phyloP scores from a whole-genome alignment of 768 basidiomycete genomes.

The Baorangia bicolor region DNA sequence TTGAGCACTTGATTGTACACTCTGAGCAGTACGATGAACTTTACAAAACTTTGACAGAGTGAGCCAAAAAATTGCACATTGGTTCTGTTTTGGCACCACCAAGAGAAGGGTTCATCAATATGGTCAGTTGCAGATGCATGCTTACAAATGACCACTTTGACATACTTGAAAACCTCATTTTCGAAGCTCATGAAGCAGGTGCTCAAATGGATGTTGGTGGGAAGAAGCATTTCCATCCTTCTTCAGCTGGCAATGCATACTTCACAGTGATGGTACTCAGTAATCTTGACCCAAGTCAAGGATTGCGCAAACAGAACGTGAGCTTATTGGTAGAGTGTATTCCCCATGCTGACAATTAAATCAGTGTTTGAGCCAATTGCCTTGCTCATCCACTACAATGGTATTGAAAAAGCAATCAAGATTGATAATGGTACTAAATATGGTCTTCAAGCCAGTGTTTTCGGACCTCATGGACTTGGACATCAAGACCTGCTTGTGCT shows the following conservation, averaged over 20 bases:
- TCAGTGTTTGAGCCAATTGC: conserved; percentile 93
- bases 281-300: conserved; percentile 67
- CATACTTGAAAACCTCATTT: conserved; percentile 65
- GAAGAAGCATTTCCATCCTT: conserved; percentile 58
- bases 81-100: conserved; percentile 71
- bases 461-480: too few relatives aligned
- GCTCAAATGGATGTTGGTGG: conserved; percentile 68
- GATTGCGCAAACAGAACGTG: conserved; percentile 79
- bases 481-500: conserved; percentile 72
- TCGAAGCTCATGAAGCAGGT: conserved; percentile 66
- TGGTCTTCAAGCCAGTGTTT: conserved; percentile 92
- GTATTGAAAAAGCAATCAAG: conserved; percentile 78
- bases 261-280: conserved; percentile 88
- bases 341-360: conserved; percentile 10
- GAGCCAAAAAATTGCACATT: conserved; percentile 66
- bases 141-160: conserved; percentile 72
- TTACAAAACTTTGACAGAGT: conserved; percentile 59
- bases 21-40: conserved; percentile 73
- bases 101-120: conserved; percentile 66
- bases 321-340: conserved; percentile 4
- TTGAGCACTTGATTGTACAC: conserved; percentile 91
- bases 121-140: conserved; percentile 87
- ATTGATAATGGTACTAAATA: conserved; percentile 88
- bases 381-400: conserved; percentile 80
- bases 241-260: conserved; percentile 72